Percentiles rank a stretch among this genome's conserved stretches.
Evolutionary conservation across 78 protist genomes (phyloP).

Genomic region (Dictyostelium firmibasis): DNA sequence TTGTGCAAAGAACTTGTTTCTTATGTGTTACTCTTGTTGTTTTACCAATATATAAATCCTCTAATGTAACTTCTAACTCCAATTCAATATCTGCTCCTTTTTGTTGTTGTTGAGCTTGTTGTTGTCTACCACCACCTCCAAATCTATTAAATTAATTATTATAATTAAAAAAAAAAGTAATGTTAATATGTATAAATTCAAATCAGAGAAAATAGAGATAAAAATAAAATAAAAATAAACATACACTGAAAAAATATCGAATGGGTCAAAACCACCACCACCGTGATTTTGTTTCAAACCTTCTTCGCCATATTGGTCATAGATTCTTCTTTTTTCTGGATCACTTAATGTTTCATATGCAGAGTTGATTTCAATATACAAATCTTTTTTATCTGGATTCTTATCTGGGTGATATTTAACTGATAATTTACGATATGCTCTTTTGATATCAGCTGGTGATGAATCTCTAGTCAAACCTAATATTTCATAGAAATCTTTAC

Average conservation of each 20-base stretch:
- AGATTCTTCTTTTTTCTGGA: conserved; percentile 86
- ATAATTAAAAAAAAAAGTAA: no score
- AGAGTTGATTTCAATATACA: conserved; percentile 14
- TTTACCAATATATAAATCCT: conserved; percentile 87
- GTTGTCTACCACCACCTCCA: conserved; percentile 16
- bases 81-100: conserved; percentile 82
- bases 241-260: conserved; percentile 34
- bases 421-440: conserved; percentile 89
- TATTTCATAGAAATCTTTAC: conserved; percentile 84
- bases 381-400: conserved; percentile 78
- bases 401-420: conserved; percentile 92
- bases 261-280: conserved; percentile 78
- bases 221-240: not conserved
- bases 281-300: conserved; percentile 83
- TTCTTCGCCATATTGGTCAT: conserved; percentile 95
- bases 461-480: conserved; percentile 82
- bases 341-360: conserved; percentile 95
- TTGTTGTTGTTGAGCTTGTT: conserved; percentile 45
- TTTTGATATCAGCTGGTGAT: conserved; percentile 84
- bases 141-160: not conserved
- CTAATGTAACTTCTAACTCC: conserved; percentile 81
- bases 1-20: conserved; percentile 78
- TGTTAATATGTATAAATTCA: no score
- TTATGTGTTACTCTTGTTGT: conserved; percentile 61
- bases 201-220: not conserved